Evolutionary conservation across 306 rosid species (phyloP).

Genomic region (Prunus mira): DNA sequence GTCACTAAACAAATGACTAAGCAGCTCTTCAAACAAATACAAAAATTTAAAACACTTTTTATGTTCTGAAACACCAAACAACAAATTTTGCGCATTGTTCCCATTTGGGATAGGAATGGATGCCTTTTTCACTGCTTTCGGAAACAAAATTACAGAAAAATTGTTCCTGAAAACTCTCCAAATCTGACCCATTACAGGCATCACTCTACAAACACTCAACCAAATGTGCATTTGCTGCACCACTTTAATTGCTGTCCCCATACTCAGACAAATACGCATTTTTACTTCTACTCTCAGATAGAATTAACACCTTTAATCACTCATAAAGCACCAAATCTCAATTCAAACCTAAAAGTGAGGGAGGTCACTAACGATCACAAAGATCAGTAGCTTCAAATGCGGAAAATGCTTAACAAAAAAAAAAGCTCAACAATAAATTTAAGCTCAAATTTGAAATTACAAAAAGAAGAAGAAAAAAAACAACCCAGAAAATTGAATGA

Average conservation of each 20-base stretch:
- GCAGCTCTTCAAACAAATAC: neutral
- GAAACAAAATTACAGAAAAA: neutral
- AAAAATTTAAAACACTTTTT: neutral
- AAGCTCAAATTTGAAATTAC: slow-evolving; percentile 1
- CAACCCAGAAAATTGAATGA: neutral
- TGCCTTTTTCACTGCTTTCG: neutral
- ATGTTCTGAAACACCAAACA: neutral
- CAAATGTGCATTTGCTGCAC: neutral
- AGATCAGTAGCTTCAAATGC: slow-evolving; percentile 32
- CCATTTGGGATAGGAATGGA: neutral
- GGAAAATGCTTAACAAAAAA: neutral
- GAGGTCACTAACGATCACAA: neutral
- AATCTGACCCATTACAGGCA: neutral
- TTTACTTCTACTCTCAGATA: neutral
- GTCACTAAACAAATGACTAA: neutral
- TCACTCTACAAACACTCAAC: neutral
- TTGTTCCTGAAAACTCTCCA: neutral
- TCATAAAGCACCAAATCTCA: neutral
- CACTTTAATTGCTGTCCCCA: neutral
- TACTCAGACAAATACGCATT: neutral
- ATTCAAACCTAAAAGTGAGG: slow-evolving; percentile 4
- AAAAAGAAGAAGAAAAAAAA: neutral
- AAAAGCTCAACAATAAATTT: neutral
- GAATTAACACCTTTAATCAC: slow-evolving; percentile 1
- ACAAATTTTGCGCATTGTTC: neutral